Evolutionary conservation across 345 rosid species (phyloP).

Genomic region (Eucalyptus cloeziana): DNA sequence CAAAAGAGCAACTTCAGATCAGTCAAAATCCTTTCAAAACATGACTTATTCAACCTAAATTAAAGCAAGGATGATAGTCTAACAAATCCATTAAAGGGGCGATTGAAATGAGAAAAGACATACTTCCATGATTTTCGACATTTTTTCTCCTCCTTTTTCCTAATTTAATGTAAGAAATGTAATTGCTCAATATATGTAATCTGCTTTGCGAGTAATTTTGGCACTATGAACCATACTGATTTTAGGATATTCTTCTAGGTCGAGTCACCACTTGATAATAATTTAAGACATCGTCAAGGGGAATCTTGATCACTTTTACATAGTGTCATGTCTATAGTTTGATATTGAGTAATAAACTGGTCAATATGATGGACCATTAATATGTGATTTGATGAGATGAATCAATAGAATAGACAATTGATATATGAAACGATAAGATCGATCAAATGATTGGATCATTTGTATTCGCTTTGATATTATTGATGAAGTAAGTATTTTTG

Average conservation of each 20-base stretch:
- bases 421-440: too few species aligned
- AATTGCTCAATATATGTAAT: not conserved
- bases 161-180: not conserved
- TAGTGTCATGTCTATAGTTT: too few species aligned
- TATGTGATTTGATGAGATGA: too few species aligned
- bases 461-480: too few species aligned
- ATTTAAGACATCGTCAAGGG: accelerated
- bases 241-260: too few species aligned
- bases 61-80: not conserved
- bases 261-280: accelerated
- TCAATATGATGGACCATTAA: accelerated
- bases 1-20: not conserved
- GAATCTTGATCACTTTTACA: too few species aligned
- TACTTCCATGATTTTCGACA: not conserved
- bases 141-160: not conserved
- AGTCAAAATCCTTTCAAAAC: not conserved
- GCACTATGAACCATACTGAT: too few species aligned
- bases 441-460: accelerated
- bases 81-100: not conserved
- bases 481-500: too few species aligned
- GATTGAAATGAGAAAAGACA: not conserved
- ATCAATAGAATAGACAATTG: too few species aligned
- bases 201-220: not conserved
- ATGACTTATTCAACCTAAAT: not conserved
- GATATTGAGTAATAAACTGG: too few species aligned